These are phyloP conservation scores for Xylaria flabelliformis DNA, from an alignment of 495 filamentous ascomycete genomes.

Conservation along the genomic window DNA sequence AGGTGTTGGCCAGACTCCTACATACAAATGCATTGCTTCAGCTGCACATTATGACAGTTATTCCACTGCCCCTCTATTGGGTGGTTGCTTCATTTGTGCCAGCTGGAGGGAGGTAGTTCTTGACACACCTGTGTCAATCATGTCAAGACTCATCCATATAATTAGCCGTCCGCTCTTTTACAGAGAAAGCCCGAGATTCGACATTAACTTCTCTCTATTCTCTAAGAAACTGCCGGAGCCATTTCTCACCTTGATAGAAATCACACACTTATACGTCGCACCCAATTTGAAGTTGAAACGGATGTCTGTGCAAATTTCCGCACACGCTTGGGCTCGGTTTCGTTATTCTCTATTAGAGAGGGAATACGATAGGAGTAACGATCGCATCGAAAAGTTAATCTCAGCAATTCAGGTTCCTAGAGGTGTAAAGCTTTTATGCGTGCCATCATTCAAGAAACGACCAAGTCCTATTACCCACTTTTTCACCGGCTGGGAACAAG, in stretches of 20 bases:
- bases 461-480: accelerated
- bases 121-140: neutral
- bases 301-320: neutral
- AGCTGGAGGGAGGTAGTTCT: neutral
- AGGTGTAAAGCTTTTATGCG: neutral
- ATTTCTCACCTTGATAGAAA: neutral
- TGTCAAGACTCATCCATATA: neutral
- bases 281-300: neutral
- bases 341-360: neutral
- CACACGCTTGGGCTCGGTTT: neutral
- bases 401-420: neutral
- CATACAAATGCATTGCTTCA: neutral
- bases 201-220: neutral
- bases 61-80: too few relatives aligned
- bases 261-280: neutral
- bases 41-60: too few relatives aligned
- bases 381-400: neutral
- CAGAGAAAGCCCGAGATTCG: too few relatives aligned
- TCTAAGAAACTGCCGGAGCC: neutral
- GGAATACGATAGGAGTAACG: neutral
- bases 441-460: neutral
- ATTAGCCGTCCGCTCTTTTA: neutral
- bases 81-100: neutral
- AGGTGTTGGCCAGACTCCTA: neutral
- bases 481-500: neutral